These are phyloP conservation scores for Hanseniaspora lachancei DNA, from an alignment of 805 yeast species.

Conservation along the genomic window DNA sequence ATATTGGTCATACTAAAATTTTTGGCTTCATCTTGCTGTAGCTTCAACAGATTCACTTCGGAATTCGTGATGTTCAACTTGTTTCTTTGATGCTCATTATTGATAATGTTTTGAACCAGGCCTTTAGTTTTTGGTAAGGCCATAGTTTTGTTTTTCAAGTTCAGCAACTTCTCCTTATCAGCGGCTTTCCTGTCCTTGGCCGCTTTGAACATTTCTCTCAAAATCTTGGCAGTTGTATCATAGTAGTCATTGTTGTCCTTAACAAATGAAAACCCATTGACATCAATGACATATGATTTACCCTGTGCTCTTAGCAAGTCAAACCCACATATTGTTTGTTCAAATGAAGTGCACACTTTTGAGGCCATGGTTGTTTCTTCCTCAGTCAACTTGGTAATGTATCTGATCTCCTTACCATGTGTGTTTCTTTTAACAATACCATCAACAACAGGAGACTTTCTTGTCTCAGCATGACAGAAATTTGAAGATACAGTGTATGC, in stretches of 20 bases:
- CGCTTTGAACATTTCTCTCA: constrained; percentile 59
- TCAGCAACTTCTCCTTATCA: constrained; percentile 28
- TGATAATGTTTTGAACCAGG: constrained; percentile 2
- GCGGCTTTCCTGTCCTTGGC: constrained; percentile 40
- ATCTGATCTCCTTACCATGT: constrained; percentile 92
- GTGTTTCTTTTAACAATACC: constrained; percentile 95
- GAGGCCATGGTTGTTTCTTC: constrained; percentile 73
- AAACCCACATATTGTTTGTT: constrained; percentile 94
- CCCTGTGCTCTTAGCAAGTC: constrained; percentile 85
- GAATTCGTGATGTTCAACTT: constrained; percentile 13
- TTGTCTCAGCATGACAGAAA: constrained; percentile 94
- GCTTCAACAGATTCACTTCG: constrained; percentile 4
- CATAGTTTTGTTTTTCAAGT: constrained; percentile 15
- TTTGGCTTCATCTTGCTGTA: constrained; percentile 17
- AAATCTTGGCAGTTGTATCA: constrained; percentile 64
- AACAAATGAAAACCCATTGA: constrained; percentile 94
- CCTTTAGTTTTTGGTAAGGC: constrained; percentile 5
- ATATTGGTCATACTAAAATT: constrained; percentile 14
- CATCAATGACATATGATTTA: constrained; percentile 85
- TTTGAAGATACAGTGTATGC: constrained; percentile 90
- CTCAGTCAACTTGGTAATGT: constrained; percentile 61
- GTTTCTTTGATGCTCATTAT: constrained; percentile 6
- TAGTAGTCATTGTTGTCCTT: constrained; percentile 82
- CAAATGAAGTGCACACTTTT: constrained; percentile 59
- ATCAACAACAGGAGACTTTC: constrained; percentile 98